A percentile compares a stretch with the other conserved stretches of the same genome.
These are phyloP conservation scores for Cadophora malorum DNA, from an alignment of 2,329 filamentous ascomycete genomes.

Conservation along the genomic window DNA sequence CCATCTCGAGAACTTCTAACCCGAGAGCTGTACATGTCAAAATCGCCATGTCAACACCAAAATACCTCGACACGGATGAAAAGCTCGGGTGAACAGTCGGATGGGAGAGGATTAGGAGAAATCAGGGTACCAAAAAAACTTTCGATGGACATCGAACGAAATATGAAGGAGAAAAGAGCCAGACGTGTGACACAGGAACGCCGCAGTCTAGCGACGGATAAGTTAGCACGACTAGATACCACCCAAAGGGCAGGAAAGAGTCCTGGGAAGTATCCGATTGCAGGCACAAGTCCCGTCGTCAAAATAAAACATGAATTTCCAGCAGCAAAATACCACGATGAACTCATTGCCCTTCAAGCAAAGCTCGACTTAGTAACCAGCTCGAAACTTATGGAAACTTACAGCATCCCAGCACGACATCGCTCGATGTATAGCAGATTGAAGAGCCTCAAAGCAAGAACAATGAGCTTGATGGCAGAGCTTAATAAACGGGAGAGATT, in stretches of 20 bases:
- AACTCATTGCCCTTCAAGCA: neutral
- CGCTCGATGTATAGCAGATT: neutral
- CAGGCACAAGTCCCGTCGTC: too few relatives aligned
- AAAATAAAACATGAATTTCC: neutral
- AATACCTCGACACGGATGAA: neutral
- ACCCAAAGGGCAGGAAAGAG: neutral
- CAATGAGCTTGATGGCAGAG: neutral
- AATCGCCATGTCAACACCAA: neutral
- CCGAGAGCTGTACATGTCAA: neutral
- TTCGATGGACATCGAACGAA: neutral
- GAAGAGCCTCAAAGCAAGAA: neutral
- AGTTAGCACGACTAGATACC: neutral
- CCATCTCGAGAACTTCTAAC: neutral
- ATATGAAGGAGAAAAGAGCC: neutral
- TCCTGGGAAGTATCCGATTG: neutral
- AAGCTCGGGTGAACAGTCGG: neutral
- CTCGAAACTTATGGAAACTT: neutral
- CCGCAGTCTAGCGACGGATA: neutral
- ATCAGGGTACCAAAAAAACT: neutral
- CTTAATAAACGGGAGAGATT: neutral
- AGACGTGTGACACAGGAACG: neutral
- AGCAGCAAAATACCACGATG: neutral
- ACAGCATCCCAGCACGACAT: neutral
- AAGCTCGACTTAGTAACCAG: slow-evolving; percentile 3
- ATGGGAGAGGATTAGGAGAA: neutral